These are phyloP conservation scores for Parmales sp. DNA, from an alignment of 108 stramenopile genomes.

Conservation along the genomic window DNA sequence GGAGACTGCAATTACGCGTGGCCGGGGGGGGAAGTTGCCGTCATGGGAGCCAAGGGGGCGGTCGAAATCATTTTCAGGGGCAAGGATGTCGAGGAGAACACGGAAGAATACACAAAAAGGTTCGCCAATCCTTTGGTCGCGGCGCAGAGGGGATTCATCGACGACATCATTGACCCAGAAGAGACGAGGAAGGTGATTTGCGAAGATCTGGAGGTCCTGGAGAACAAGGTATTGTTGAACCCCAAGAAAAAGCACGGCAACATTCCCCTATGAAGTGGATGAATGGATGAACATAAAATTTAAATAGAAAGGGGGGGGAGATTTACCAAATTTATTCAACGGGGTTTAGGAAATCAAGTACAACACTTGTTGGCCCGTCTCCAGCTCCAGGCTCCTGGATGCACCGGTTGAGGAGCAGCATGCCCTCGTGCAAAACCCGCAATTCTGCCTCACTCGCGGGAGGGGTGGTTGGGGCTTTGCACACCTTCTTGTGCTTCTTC, in stretches of 20 bases:
- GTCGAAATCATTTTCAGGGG: conserved; percentile 98
- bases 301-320: too few species aligned
- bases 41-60: conserved; percentile 99
- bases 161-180: conserved; percentile 91
- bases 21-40: conserved; percentile 92
- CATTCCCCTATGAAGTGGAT: conserved; percentile 90
- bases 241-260: conserved; percentile 87
- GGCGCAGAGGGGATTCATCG: conserved; percentile 87
- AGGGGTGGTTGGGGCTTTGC: too few species aligned
- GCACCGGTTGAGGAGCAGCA: too few species aligned
- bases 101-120: conserved; percentile 73
- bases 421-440: too few species aligned
- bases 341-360: too few species aligned
- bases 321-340: too few species aligned
- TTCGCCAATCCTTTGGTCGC: conserved; percentile 94
- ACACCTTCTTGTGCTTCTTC: too few species aligned
- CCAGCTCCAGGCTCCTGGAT: too few species aligned
- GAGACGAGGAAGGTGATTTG: conserved; percentile 77
- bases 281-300: too few species aligned
- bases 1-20: conserved; percentile 97
- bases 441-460: too few species aligned
- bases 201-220: conserved; percentile 81
- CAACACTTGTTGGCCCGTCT: too few species aligned
- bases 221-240: conserved; percentile 65
- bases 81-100: conserved; percentile 83